Base-by-base conservation (phyloP, 805 yeast species). In the Zygosaccharomyces lentus region DNA sequence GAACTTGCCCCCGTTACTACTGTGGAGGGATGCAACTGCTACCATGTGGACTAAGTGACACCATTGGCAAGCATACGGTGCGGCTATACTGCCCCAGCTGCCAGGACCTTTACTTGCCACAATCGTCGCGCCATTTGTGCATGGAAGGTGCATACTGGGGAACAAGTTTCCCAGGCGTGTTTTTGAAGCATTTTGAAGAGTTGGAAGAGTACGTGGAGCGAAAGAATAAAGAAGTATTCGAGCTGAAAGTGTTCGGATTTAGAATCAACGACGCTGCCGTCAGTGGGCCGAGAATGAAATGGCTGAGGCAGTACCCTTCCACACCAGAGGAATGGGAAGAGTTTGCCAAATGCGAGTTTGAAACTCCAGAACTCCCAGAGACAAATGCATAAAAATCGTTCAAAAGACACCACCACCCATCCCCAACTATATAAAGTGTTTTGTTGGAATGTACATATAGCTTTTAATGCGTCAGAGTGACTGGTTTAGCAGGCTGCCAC, bases 61-160 rank as follows among this genome's bases (percentile, higher is more conserved):
- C 84, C 38, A 88, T 96, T 0, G 97, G 97, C 4, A 81, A 80
- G 54, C 96, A 89, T 65, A 87, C 97, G 0, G 96, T 93, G 36
- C 70, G 97, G 54, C 74, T 93, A 39, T 93, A 83, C 65, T 93
- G 99, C 68, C 97, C 99, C 1, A 82, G 91, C 62, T 93, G 99
- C 68, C 80, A 83, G 61, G 99, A 93, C 60, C 74, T 91, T 34
- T 93, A 93, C 66, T 68, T 88, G 41, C 98, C 98, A 1, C 80
- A 84, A 46, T 82, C 89, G 46, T 81, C 90, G n/a, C 74, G 96
- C 51, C 90, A 87, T 66, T 70, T 86, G 47, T 87, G 87, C 60
- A 79, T 93, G 35, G 99, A 93, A 66, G 99, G 99, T 4, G 96
- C 98, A 1, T 93, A 84, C 59, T 93, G 95, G 71, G 98, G 99